Base-by-base conservation (phyloP, 192 early-diverging fungal species). In the Entomortierella lignicola region DNA sequence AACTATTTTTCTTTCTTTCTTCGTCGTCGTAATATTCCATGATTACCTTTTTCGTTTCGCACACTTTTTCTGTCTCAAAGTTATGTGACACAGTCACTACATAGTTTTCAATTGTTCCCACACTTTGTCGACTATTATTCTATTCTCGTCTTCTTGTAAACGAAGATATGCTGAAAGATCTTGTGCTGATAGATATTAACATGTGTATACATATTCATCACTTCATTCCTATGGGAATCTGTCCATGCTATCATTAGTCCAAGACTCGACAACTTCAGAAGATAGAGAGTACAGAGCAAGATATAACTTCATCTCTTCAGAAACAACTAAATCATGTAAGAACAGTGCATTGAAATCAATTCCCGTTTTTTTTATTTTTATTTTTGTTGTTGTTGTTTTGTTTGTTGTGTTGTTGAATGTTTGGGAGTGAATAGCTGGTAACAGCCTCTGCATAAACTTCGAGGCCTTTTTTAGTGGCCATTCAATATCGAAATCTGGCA, bases 281-380 rank as follows among this genome's bases (percentile, higher is more conserved):
- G 23, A 75, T 82, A 34, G 81, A 82, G 34, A 74, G 63, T 37
- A 77, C 72, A 8, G 81, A 82, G 53, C 59, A 77, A 29, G 73
- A 70, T 60, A 82, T 82, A 60, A 77, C 81, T 47, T 77, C 68
- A 30, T 82, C 81, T 13, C 64, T 82, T 30, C 81, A 82, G 64
- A 75, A 82, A 30, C 81, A 82, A 32, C 65, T 82, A n/a, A 56
- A 82, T 21, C 73, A 74, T 69, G 81, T 82, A 74, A 67, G 63
- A 39, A 54, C n/a, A 4, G 4, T 10, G 34, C 4, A 37, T 50
- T 50, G 47, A 30, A 50, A 13, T 50, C 13, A 15, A 11, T 47
- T 15, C 7, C 44, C 44, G 2, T 11, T 15, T 47, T 47, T 2
- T 47, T 47, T 47, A 15, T 47, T 12, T 47, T 5, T 47, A 11